Evolutionary conservation across 495 filamentous ascomycete species (phyloP).

Genomic region (Sporormia fimetaria): DNA sequence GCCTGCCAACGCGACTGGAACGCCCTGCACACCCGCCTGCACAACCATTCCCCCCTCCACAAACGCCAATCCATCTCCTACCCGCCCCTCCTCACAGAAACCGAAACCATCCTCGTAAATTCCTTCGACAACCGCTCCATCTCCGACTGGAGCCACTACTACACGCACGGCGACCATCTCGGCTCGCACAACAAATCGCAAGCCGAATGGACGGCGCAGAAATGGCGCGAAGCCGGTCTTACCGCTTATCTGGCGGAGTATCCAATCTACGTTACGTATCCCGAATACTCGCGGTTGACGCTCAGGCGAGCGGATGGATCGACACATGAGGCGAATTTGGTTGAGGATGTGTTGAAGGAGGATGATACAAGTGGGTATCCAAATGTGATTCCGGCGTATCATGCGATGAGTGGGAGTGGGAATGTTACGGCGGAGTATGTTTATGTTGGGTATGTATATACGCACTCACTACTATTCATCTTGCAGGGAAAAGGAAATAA

Average conservation of each 20-base stretch:
- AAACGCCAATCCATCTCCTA: slow-evolving; percentile 10
- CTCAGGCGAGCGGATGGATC: slow-evolving; percentile 10
- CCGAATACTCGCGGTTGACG: slow-evolving; percentile 14
- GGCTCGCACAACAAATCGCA: slow-evolving; percentile 19
- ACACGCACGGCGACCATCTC: slow-evolving; percentile 19
- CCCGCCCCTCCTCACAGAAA: slow-evolving; percentile 7
- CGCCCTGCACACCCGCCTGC: slow-evolving; percentile 7
- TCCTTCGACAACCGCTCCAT: slow-evolving; percentile 22
- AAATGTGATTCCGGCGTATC: slow-evolving; percentile 27
- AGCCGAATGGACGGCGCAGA: slow-evolving; percentile 22
- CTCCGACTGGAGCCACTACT: slow-evolving; percentile 16
- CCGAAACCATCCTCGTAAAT: slow-evolving; percentile 16
- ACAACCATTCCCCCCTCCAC: slow-evolving; percentile 5
- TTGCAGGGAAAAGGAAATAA: no score
- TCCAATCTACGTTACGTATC: slow-evolving; percentile 21
- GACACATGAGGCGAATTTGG: slow-evolving; percentile 17
- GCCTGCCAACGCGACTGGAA: slow-evolving; percentile 21
- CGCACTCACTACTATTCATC: no score
- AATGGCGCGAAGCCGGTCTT: slow-evolving; percentile 16
- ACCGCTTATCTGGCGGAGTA: slow-evolving; percentile 18
- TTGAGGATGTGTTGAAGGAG: slow-evolving; percentile 26
- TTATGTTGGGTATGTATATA: slow-evolving; percentile 25
- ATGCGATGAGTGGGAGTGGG: slow-evolving; percentile 27
- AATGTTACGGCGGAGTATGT: slow-evolving; percentile 27
- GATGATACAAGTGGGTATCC: slow-evolving; percentile 26